Conservation (phyloP, 306 rosid species). For the Medicago lupulina region DNA sequence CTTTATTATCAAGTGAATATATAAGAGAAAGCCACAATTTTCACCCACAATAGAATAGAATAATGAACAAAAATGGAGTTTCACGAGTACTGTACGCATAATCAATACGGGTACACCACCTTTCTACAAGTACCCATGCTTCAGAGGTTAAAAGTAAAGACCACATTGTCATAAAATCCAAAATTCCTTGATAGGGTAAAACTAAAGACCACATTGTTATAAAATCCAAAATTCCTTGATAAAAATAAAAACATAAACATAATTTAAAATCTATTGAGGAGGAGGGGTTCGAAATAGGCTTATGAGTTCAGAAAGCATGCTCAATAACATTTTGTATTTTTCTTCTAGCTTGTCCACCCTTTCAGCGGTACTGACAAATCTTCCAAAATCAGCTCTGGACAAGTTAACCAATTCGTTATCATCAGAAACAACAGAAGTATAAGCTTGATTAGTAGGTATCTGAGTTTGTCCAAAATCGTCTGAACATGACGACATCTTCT, state of each 20-base stretch:
- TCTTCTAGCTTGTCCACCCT: neutral
- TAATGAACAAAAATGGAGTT: no score
- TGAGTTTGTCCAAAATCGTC: slow-evolving; percentile 92
- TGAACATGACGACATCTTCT: slow-evolving; percentile 83
- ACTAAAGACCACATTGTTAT: neutral
- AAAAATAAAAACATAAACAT: neutral
- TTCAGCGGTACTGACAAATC: neutral
- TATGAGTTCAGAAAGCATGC: neutral
- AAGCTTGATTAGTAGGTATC: slow-evolving; percentile 56
- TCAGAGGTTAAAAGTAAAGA: no score
- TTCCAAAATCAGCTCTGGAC: neutral
- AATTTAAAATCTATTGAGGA: slow-evolving; percentile 1
- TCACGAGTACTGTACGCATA: no score
- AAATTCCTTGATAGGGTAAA: neutral
- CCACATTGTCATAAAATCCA: neutral
- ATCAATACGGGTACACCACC: no score
- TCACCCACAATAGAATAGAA: no score
- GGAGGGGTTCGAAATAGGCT: neutral
- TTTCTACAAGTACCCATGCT: no score
- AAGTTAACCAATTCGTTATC: neutral
- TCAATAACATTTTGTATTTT: neutral
- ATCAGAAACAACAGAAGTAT: neutral
- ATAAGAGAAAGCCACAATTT: no score
- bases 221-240: neutral
- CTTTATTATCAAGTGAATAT: no score